Percentiles rank a stretch among this genome's conserved stretches.
These are phyloP conservation scores for Saussurea involucrata DNA, from an alignment of 129 eudicot species.

Conservation along the genomic window DNA sequence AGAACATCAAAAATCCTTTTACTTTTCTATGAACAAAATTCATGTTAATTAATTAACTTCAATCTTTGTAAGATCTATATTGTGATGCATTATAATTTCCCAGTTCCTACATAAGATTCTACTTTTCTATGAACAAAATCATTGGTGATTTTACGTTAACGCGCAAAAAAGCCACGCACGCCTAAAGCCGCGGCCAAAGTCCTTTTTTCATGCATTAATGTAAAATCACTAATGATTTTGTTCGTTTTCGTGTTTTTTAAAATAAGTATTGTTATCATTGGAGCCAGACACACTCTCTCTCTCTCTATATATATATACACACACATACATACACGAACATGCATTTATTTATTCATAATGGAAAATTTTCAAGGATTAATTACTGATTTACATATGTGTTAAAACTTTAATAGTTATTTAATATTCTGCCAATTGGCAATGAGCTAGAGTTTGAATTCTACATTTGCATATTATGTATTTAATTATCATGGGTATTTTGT, in stretches of 20 bases:
- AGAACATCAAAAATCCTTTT: background rate
- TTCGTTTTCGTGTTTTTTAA: too few relatives aligned
- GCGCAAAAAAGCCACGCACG: too few relatives aligned
- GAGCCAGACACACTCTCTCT: too few relatives aligned
- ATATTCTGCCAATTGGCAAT: background rate
- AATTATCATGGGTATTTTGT: background rate
- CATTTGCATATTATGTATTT: background rate
- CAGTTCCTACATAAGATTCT: too few relatives aligned
- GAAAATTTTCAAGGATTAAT: background rate
- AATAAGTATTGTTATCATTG: too few relatives aligned
- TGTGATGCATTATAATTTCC: background rate
- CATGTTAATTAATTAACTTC: background rate
- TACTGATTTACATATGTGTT: background rate
- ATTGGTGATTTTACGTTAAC: too few relatives aligned
- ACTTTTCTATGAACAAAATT: background rate
- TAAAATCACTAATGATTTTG: too few relatives aligned
- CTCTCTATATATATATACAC: background rate
- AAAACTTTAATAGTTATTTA: background rate
- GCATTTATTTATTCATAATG: background rate
- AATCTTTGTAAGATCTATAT: constrained; percentile 11
- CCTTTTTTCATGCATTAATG: too few relatives aligned
- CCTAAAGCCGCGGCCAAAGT: too few relatives aligned
- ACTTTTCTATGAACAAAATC: too few relatives aligned
- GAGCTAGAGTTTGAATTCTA: background rate
- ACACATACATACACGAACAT: background rate